A percentile compares a stretch with the other conserved stretches of the same genome.
phyloP scores from a whole-genome alignment of 2,329 filamentous ascomycete genomes.

The Beauveria brongniartii region DNA sequence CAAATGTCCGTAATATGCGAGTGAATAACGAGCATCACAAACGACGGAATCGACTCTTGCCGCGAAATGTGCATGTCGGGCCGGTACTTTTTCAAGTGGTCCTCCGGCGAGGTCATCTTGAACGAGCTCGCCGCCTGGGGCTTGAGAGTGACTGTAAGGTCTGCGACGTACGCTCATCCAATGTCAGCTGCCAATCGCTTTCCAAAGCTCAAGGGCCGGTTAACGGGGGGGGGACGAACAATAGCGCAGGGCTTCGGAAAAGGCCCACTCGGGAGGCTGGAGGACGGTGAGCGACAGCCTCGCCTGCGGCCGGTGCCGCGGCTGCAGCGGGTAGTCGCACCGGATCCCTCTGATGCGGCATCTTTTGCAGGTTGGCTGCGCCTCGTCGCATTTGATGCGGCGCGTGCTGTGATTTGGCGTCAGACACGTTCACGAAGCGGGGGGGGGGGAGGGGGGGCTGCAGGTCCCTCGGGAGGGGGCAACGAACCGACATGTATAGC shows the following conservation, averaged over 20 bases:
- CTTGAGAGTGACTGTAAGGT: not conserved
- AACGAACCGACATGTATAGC: not conserved
- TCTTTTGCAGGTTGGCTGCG: not conserved
- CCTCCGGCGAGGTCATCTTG: not conserved
- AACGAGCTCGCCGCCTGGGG: not conserved
- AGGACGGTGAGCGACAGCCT: not conserved
- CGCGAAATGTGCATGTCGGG: conserved; percentile 2
- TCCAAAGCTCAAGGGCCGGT: not conserved
- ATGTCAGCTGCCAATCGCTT: not conserved
- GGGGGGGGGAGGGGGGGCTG: too few species aligned
- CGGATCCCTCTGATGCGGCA: not conserved
- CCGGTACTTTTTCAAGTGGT: not conserved
- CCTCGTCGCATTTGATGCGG: conserved; percentile 2
- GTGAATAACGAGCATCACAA: not conserved
- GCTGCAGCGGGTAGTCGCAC: not conserved
- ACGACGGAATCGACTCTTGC: conserved; percentile 1
- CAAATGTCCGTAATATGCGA: not conserved
- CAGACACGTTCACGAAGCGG: not conserved
- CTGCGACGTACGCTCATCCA: not conserved
- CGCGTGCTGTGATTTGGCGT: not conserved
- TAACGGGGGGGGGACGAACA: not conserved
- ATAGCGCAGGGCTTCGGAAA: not conserved
- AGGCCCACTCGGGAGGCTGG: not conserved
- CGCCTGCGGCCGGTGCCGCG: not conserved
- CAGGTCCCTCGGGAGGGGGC: too few species aligned